These are phyloP conservation scores for Thalassiosira livingstoniorum DNA, from an alignment of 352 stramenopile species.

Conservation along the genomic window DNA sequence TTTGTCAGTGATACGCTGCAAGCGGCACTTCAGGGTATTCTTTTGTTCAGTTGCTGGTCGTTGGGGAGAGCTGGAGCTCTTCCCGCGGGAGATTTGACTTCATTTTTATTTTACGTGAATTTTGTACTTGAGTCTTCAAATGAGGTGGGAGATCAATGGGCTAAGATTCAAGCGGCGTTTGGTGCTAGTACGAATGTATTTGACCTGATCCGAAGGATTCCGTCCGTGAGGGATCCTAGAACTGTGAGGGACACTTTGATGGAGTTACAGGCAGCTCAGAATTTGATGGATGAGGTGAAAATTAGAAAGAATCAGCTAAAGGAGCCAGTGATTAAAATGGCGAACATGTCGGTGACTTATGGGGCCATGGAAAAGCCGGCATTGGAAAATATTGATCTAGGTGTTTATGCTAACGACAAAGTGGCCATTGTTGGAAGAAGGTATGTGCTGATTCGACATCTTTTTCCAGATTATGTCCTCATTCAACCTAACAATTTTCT, in stretches of 20 bases:
- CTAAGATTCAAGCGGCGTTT: constrained; percentile 82
- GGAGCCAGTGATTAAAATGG: constrained; percentile 70
- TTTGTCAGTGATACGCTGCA: constrained; percentile 83
- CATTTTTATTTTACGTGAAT: constrained; percentile 85
- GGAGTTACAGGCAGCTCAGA: constrained; percentile 41
- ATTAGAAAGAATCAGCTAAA: constrained; percentile 25
- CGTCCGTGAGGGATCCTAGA: constrained; percentile 69
- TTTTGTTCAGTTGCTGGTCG: constrained; percentile 76
- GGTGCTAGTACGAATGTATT: constrained; percentile 83
- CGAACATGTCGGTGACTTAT: constrained; percentile 77
- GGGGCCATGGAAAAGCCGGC: constrained; percentile 76
- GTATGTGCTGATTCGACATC: no score
- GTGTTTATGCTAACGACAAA: constrained; percentile 75
- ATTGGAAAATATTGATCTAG: constrained; percentile 64
- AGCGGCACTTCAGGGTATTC: constrained; percentile 63
- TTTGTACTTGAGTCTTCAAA: constrained; percentile 83
- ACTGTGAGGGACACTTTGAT: constrained; percentile 49
- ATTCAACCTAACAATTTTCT: no score
- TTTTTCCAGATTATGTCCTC: no score
- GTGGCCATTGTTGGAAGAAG: constrained; percentile 80
- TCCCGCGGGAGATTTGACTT: constrained; percentile 70
- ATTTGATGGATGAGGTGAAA: constrained; percentile 38
- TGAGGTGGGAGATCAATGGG: constrained; percentile 84
- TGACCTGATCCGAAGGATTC: constrained; percentile 78
- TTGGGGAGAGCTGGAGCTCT: constrained; percentile 66